phyloP scores from a whole-genome alignment of 768 basidiomycete genomes.

The Kwoniella sp. region DNA sequence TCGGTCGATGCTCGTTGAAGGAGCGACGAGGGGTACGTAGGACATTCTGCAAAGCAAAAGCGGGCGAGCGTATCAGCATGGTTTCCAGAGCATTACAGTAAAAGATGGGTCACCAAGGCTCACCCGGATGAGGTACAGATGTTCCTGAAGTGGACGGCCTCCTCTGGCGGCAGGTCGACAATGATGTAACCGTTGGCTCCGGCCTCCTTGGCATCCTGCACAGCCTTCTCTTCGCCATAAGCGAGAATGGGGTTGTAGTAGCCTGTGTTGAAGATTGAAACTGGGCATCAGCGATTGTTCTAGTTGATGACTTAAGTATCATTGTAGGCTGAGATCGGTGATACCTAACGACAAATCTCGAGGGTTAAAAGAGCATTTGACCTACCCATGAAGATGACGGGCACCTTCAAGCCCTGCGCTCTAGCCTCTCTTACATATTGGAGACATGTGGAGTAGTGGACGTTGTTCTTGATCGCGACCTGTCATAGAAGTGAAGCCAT shows the following conservation, averaged over 20 bases:
- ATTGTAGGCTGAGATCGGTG: too few relatives aligned
- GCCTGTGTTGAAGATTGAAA: too few relatives aligned
- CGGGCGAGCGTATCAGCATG: neutral
- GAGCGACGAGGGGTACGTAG: slow-evolving; percentile 93
- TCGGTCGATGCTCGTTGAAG: slow-evolving; percentile 82
- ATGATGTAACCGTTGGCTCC: slow-evolving; percentile 98
- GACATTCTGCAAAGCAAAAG: slow-evolving; percentile 66
- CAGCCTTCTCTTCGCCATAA: slow-evolving; percentile 92
- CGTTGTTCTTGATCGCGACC: slow-evolving; percentile 80
- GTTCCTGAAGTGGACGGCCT: slow-evolving; percentile 84
- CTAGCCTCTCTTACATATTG: slow-evolving; percentile 76
- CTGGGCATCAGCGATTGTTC: too few relatives aligned
- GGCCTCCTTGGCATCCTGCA: slow-evolving; percentile 81
- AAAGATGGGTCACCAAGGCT: too few relatives aligned
- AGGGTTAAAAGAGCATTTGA: neutral
- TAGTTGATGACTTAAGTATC: too few relatives aligned
- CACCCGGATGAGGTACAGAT: slow-evolving; percentile 81
- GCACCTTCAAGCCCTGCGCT: slow-evolving; percentile 75
- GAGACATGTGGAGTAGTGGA: slow-evolving; percentile 76
- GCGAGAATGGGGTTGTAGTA: slow-evolving; percentile 97
- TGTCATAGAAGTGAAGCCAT: slow-evolving; percentile 50
- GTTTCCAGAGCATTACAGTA: neutral
- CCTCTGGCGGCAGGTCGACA: slow-evolving; percentile 96
- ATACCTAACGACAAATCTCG: neutral
- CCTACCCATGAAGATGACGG: slow-evolving; percentile 91